phyloP scores from a whole-genome alignment of 495 filamentous ascomycete genomes.

The Baudoinia panamericana region DNA sequence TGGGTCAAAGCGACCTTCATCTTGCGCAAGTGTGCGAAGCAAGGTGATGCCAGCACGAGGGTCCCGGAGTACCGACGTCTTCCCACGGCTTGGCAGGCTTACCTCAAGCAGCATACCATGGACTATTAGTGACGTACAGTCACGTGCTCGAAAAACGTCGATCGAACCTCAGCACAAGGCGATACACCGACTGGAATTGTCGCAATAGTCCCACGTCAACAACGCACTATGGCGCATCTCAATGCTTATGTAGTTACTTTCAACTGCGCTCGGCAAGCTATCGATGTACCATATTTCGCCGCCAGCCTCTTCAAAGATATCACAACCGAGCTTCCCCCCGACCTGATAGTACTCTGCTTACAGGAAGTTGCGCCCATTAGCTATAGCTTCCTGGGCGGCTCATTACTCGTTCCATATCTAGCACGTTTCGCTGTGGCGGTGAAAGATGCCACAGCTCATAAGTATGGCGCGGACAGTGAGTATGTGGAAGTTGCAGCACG shows the following conservation, averaged over 20 bases:
- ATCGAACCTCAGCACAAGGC: no score
- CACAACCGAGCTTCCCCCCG: slow-evolving; percentile 26
- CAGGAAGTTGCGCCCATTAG: slow-evolving; percentile 83
- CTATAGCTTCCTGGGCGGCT: slow-evolving; percentile 74
- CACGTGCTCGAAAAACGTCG: no score
- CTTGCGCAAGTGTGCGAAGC: no score
- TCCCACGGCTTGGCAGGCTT: no score
- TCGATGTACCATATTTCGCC: slow-evolving; percentile 53
- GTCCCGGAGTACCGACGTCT: no score
- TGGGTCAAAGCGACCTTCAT: no score
- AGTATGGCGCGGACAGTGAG: background rate
- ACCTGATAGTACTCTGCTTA: slow-evolving; percentile 44
- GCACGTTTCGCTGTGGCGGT: slow-evolving; percentile 53
- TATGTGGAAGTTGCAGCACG: slow-evolving; percentile 45
- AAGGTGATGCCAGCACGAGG: no score
- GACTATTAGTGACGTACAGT: no score
- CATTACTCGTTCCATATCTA: slow-evolving; percentile 65
- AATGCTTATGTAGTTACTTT: slow-evolving; percentile 69
- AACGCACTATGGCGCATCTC: slow-evolving; percentile 37
- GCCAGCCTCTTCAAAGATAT: slow-evolving; percentile 60
- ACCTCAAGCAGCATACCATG: no score
- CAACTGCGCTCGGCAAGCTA: slow-evolving; percentile 65
- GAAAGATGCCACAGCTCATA: slow-evolving; percentile 43
- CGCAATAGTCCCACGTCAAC: no score
- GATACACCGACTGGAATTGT: no score